These are phyloP conservation scores for Pseudoperonospora humuli DNA, from an alignment of 352 stramenopile species.

Conservation along the genomic window DNA sequence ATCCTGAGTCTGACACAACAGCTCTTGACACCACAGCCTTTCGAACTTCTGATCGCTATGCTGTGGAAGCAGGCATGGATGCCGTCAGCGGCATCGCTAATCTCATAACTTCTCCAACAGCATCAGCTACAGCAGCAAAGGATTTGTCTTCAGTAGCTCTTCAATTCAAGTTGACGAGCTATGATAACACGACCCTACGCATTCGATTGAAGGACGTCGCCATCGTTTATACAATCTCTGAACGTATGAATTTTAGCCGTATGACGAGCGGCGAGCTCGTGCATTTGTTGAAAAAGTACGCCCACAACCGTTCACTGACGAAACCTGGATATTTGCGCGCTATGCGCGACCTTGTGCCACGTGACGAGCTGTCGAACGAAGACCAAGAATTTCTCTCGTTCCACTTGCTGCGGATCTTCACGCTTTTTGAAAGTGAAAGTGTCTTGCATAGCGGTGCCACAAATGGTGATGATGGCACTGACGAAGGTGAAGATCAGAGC, in stretches of 20 bases:
- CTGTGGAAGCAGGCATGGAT: slow-evolving; percentile 41
- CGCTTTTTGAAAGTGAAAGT: slow-evolving; percentile 74
- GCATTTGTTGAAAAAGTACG: slow-evolving; percentile 62
- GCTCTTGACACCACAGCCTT: slow-evolving; percentile 25
- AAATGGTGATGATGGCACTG: slow-evolving; percentile 16
- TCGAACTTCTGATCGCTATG: slow-evolving; percentile 25
- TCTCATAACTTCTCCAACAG: slow-evolving; percentile 47
- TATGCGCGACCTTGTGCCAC: slow-evolving; percentile 70
- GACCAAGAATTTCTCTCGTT: slow-evolving; percentile 86
- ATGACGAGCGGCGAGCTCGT: slow-evolving; percentile 59
- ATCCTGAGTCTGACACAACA: slow-evolving; percentile 37
- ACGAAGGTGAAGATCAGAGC: slow-evolving; percentile 17
- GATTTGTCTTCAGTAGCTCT: slow-evolving; percentile 68
- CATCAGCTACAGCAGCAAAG: slow-evolving; percentile 33
- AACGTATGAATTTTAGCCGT: slow-evolving; percentile 74
- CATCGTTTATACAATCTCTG: slow-evolving; percentile 82
- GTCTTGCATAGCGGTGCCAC: slow-evolving; percentile 32
- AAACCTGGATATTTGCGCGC: slow-evolving; percentile 69
- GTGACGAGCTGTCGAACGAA: slow-evolving; percentile 66
- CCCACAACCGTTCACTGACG: slow-evolving; percentile 54
- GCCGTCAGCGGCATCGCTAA: slow-evolving; percentile 49
- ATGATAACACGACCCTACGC: slow-evolving; percentile 68
- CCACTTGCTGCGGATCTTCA: slow-evolving; percentile 76
- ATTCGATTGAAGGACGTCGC: slow-evolving; percentile 83
- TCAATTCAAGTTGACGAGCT: slow-evolving; percentile 84